Evolutionary conservation across 1,284 basidiomycete genomes (phyloP).

Genomic region (Naganishia sp.): DNA sequence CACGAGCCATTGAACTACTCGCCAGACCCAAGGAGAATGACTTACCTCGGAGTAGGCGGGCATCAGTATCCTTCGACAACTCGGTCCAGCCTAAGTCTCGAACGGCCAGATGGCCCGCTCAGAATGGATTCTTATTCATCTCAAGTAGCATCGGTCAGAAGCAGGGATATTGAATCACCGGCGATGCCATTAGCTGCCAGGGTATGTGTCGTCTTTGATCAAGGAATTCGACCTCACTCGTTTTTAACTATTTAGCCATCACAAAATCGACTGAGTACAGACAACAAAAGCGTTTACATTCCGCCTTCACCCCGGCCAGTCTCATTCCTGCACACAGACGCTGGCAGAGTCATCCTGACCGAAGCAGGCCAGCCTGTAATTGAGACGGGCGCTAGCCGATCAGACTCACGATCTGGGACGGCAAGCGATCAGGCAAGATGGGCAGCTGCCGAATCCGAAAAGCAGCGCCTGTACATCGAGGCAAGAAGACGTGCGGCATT

Average conservation of each 20-base stretch:
- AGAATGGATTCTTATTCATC: conserved; percentile 20
- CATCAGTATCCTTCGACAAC: conserved; percentile 9
- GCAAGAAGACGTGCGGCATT: conserved; percentile 66
- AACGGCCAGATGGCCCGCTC: conserved; percentile 10
- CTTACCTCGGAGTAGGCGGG: conserved; percentile 14
- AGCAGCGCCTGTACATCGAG: conserved; percentile 63
- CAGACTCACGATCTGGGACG: not conserved
- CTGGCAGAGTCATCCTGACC: conserved; percentile 25
- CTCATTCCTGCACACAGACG: conserved; percentile 31
- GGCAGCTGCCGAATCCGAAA: conserved; percentile 48
- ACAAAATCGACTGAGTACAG: conserved; percentile 13
- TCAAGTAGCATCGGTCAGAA: conserved; percentile 17
- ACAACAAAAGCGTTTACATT: conserved; percentile 19
- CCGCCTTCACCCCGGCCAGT: conserved; percentile 26
- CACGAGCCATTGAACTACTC: conserved; percentile 13
- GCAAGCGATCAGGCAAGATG: conserved; percentile 28
- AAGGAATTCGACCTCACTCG: too few species aligned
- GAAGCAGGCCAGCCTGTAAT: conserved; percentile 20
- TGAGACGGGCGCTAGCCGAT: not conserved
- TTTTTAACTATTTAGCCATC: not conserved
- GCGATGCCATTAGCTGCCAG: not conserved
- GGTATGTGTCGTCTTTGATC: not conserved
- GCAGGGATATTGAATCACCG: conserved; percentile 14
- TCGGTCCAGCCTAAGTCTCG: conserved; percentile 14
- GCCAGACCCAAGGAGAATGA: conserved; percentile 27